phyloP scores from a whole-genome alignment of 2,329 filamentous ascomycete species.

The Alternaria arbusti region DNA sequence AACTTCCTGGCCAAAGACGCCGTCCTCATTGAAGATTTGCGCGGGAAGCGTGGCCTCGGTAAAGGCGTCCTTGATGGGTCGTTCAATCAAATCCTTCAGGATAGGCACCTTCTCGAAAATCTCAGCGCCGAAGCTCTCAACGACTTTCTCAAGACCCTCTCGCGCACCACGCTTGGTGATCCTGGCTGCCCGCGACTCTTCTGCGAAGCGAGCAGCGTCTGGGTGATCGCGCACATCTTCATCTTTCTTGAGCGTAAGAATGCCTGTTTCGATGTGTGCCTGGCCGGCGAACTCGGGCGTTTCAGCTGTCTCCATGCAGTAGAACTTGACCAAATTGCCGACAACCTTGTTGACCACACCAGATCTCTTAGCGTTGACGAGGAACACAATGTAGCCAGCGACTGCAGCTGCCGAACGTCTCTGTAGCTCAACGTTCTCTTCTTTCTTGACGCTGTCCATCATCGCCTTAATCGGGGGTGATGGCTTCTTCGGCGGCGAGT shows the following conservation, averaged over 20 bases:
- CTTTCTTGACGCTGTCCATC: conserved; percentile 97
- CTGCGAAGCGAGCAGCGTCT: conserved; percentile 87
- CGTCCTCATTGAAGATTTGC: conserved; percentile 75
- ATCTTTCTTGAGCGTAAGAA: conserved; percentile 94
- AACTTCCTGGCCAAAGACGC: conserved; percentile 84
- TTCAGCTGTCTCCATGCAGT: conserved; percentile 95
- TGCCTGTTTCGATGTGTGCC: conserved; percentile 75
- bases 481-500: conserved; percentile 88
- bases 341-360: conserved; percentile 96
- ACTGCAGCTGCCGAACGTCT: conserved; percentile 85
- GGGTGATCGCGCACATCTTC: conserved; percentile 93
- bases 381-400: conserved; percentile 82
- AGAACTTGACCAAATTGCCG: conserved; percentile 94
- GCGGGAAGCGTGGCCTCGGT: conserved; percentile 69
- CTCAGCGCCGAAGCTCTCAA: conserved; percentile 75
- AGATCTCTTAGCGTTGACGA: conserved; percentile 78
- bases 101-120: conserved; percentile 87
- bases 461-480: conserved; percentile 91
- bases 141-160: conserved; percentile 88
- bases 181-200: conserved; percentile 84
- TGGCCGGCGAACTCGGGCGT: conserved; percentile 94
- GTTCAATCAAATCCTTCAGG: conserved; percentile 79
- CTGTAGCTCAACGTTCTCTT: conserved; percentile 90
- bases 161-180: conserved; percentile 93
- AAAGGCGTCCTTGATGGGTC: conserved; percentile 78